Base-by-base conservation (phyloP, 805 yeast species). In the Metschnikowia lachancei region DNA sequence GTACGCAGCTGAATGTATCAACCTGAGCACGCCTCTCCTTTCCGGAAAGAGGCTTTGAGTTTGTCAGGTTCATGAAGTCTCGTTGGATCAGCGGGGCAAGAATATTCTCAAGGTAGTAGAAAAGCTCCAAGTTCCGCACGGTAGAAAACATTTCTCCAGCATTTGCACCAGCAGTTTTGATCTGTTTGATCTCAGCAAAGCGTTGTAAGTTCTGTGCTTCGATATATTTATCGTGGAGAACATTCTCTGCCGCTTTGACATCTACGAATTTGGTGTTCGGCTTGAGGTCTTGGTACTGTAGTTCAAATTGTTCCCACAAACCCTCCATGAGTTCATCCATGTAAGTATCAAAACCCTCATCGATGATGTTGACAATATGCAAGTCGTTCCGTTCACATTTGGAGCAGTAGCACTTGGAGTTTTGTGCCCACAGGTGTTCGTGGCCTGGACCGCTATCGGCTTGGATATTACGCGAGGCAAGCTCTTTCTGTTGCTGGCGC, bases 311-410 rank as follows among this genome's bases (percentile, higher is more conserved):
- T 20, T 39, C 48, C 48, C 48, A 45, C 17, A 45, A 22, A 5
- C 44, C 48, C 9, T 29, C 44, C 29, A 45, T 29, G 20, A 45
- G 48, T 14, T 40, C 44, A 9, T 40, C 41, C 48, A 45, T 45
- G 24, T 45, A 40, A 11, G 30, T 34, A 18, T 36, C 44, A 18
- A 45, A 45, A 34, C 48, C 48, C 59, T 86, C 94, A n/a, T 39
- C 44, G 17, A 45, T 45, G 36, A 36, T 19, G 31, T 40, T 40
- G 34, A 40, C 41, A 52, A 88, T 77, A 13, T 87, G 80, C 41
- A 71, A 65, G 57, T 83, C 81, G 54, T 85, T 83, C 38, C 87
- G 77, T 2, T 91, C 92, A 67, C 97, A 91, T 16, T 81, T 81
- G 3, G 82, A 69, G 61, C 97, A 91, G 47, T 80, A 75, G 62